Percentiles rank a stretch among this genome's conserved stretches.
Evolutionary conservation across 2,329 filamentous ascomycete genomes (phyloP).

Genomic region (Aspergillus costaricaensis): DNA sequence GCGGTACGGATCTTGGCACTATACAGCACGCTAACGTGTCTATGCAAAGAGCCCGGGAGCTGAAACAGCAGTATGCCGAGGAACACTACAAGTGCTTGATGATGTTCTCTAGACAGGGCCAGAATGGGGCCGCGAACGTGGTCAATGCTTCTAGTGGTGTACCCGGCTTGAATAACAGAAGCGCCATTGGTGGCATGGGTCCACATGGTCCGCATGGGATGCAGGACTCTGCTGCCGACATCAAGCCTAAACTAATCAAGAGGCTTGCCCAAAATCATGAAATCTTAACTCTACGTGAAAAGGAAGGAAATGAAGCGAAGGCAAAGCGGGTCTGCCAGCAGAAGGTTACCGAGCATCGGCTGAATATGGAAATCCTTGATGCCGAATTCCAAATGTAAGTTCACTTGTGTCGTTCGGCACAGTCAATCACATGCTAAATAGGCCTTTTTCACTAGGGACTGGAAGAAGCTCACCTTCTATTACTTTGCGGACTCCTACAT

Average conservation of each 20-base stretch:
- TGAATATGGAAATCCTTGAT: slow-evolving; percentile 98
- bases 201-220: slow-evolving; percentile 71
- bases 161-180: slow-evolving; percentile 65
- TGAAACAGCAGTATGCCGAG: slow-evolving; percentile 88
- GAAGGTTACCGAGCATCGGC: slow-evolving; percentile 89
- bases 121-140: slow-evolving; percentile 44
- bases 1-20: slow-evolving; percentile 91
- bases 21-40: slow-evolving; percentile 86
- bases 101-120: slow-evolving; percentile 88
- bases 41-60: slow-evolving; percentile 81
- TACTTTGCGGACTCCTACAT: slow-evolving; percentile 98
- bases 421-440: not conserved
- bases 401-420: not conserved
- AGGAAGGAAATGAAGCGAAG: slow-evolving; percentile 96
- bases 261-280: slow-evolving; percentile 89
- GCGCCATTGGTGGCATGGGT: slow-evolving; percentile 76
- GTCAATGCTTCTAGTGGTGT: slow-evolving; percentile 57
- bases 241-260: slow-evolving; percentile 97
- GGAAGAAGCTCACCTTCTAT: slow-evolving; percentile 98
- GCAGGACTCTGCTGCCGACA: slow-evolving; percentile 72
- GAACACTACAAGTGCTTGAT: slow-evolving; percentile 98
- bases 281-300: slow-evolving; percentile 83
- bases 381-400: slow-evolving; percentile 97
- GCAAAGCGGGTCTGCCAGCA: slow-evolving; percentile 95
- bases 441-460: slow-evolving; percentile 67